Base-by-base conservation (phyloP, 2,329 filamentous ascomycete species). In the Exophiala aquamarina region DNA sequence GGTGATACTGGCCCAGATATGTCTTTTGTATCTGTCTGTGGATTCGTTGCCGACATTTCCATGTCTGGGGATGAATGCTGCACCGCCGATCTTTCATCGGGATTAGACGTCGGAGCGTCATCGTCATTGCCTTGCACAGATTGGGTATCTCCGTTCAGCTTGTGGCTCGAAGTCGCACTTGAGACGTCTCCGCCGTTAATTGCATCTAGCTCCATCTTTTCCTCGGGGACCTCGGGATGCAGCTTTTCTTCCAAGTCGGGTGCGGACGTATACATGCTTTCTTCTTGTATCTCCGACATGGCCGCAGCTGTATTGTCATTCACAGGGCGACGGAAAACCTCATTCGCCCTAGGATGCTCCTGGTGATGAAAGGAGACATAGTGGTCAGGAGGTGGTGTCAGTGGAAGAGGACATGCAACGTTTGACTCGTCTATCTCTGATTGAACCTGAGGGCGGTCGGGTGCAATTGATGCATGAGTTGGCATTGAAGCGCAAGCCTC, bases 271-370 rank as follows among this genome's bases (percentile, higher is more conserved):
- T 60, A 59, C 46, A 59, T 32, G 37, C 47, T 57, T 11, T 54
- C 51, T 42, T 59, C 58, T 47, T 60, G 58, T 26, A 41, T 49
- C 33, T 46, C n/a, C 11, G 53, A 52, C 58, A 60, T 60, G 21
- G 50, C 55, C 15, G 52, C 47, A 23, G 57, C 57, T 19, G 58
- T 59, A 37, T 59, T 59, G 37, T 57, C 45, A 34, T 42, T 44
- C 36, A 49, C 36, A 17, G 28, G 21, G 13, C 29, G 34, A 14
- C 42, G 45, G 26, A 31, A 39, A 31, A 49, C 34, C 31, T 21
- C 54, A 56, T 49, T 39, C 11, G 41, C 39, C 17, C 36, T 39
- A n/a, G 31, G 20, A 5, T 19, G 21, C 19, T 32, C 35, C 33
- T 48, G 50, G 21, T 44, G 45, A 17, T 32, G 18, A 19, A 35